Evolutionary conservation across 352 stramenopile genomes (phyloP), one percentile per base, ranked within the genome.

Genomic region (Phytophthora macrochlamydospora): DNA sequence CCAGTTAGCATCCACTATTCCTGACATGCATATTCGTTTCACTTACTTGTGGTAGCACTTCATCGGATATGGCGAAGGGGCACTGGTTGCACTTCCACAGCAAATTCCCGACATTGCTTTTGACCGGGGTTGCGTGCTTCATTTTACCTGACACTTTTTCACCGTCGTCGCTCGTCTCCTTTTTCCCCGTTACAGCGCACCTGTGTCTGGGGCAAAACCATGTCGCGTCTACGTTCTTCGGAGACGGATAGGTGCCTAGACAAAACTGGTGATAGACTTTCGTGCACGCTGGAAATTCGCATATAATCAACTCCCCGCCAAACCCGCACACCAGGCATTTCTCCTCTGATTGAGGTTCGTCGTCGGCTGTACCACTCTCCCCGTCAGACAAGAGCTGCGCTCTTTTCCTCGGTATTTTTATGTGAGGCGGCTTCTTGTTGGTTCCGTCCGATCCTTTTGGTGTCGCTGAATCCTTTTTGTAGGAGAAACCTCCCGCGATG

Each of bases 191-290:
- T 18, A 94, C 50, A 4, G 76, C 83, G 59, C 88, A 96, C 14
- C 75, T 85, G 57, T 96, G 88, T 1, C 88, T 83, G 53, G 88
- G 88, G 43, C 88, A 96, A 56, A 82, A 83, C 88, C 88, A 96
- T 32, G 76, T 81, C n/a, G 85, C 79, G 14, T 93, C 76, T 65
- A 94, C 86, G 55, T 94, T 79, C 35, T 90, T 89, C 29, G 87
- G 85, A 44, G 93, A 94, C 7, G 87, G 80, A 59, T 87, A 94
- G 29, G 79, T 76, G 0, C 87, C 86, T 28, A 96, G 65, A 68
- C 88, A 96, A 67, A 93, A 93, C 63, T 93, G 86, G 56, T 96
- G 88, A 51, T 94, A 96, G 18, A 96, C 88, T 67, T 96, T 96
- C 9, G 85, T 89, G 56, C 88, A 96, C 0, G 68, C 77, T 40